A percentile compares a stretch with the other conserved stretches of the same genome.
These are phyloP conservation scores for Purshia tridentata DNA, from an alignment of 306 rosid species.

Conservation along the genomic window DNA sequence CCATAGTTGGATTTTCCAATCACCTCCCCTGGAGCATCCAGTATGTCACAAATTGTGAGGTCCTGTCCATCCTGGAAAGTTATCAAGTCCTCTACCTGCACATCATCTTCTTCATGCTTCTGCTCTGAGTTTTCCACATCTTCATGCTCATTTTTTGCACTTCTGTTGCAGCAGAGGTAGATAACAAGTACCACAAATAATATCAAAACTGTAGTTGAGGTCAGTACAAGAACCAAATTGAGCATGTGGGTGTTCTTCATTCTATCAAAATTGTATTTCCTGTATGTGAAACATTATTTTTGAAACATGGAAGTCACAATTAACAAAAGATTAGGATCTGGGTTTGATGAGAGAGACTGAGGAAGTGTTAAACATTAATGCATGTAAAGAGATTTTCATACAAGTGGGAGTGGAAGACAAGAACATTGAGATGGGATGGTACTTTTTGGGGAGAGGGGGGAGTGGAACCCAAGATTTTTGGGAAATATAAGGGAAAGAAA, in stretches of 20 bases:
- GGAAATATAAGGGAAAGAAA: constrained; percentile 24
- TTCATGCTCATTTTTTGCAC: constrained; percentile 27
- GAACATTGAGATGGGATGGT: constrained; percentile 41
- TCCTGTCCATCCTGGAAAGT: constrained; percentile 72
- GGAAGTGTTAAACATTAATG: constrained; percentile 11
- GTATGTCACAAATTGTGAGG: constrained; percentile 66
- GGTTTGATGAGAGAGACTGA: constrained; percentile 23
- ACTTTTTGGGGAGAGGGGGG: constrained; percentile 31
- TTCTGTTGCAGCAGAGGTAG: constrained; percentile 42
- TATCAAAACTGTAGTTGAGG: constrained; percentile 32
- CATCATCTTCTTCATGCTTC: constrained; percentile 34
- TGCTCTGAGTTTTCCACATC: constrained; percentile 61
- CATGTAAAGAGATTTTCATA: constrained; percentile 19
- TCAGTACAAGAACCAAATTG: constrained; percentile 46
- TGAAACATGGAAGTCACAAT: constrained; percentile 10
- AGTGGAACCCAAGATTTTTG: constrained; percentile 37
- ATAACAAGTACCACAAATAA: constrained; percentile 38
- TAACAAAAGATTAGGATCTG: constrained; percentile 37
- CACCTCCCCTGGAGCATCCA: constrained; percentile 98
- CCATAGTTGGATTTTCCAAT: constrained; percentile 90
- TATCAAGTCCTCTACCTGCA: constrained; percentile 54
- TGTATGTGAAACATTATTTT: constrained; percentile 14
- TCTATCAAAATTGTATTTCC: constrained; percentile 17
- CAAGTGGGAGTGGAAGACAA: constrained; percentile 34
- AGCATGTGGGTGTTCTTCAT: constrained; percentile 46